Conservation (phyloP, 164 flowering plant genomes). For the Chimonanthus praecox region DNA sequence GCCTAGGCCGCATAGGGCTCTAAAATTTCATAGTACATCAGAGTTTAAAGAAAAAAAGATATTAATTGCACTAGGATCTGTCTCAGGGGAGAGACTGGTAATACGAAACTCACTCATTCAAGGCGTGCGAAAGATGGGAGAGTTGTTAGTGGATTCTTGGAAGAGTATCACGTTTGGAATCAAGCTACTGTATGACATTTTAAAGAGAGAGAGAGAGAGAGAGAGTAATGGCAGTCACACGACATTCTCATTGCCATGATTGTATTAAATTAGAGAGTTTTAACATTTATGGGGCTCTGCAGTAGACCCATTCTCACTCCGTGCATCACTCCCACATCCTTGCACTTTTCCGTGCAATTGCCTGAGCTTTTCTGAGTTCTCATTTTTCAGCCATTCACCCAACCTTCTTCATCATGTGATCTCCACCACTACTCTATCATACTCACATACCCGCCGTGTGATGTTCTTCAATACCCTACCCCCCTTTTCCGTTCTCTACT, state of each 20-base stretch:
- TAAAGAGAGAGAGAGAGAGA: conserved; percentile 5
- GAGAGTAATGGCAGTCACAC: conserved; percentile 12
- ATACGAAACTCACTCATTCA: no score
- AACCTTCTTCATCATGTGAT: conserved; percentile 21
- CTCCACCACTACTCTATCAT: not conserved
- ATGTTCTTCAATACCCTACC: conserved; percentile 34
- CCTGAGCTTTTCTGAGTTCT: not conserved
- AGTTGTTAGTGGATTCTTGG: no score
- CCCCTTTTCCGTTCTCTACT: not conserved
- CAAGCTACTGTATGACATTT: no score
- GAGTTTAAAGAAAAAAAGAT: no score
- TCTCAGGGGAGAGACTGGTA: no score
- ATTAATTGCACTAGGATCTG: no score
- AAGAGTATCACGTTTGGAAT: not conserved
- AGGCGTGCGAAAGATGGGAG: no score
- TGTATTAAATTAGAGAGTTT: not conserved
- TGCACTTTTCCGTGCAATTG: not conserved
- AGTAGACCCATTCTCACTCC: not conserved
- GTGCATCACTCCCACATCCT: not conserved
- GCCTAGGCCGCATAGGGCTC: no score
- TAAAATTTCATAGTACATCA: no score
- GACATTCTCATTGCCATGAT: not conserved
- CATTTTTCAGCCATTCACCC: not conserved
- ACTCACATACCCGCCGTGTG: conserved; percentile 29
- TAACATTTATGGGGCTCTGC: no score